These are phyloP conservation scores for Panicum virgatum DNA, from an alignment of 202 grass and related monocot species.

Conservation along the genomic window DNA sequence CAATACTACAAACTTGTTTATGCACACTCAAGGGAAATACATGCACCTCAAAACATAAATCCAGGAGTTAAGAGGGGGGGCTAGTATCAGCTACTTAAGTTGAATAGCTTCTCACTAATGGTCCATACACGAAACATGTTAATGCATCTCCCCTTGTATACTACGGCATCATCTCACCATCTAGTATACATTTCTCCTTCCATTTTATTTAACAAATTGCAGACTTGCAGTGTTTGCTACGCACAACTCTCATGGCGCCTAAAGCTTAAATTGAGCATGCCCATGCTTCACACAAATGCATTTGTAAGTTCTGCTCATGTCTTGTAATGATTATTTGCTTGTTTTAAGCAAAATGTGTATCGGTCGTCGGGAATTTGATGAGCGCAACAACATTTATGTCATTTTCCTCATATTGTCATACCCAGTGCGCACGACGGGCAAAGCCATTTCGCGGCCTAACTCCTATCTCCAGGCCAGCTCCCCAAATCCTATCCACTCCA, in stretches of 20 bases:
- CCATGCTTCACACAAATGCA: background rate
- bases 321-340: background rate
- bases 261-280: constrained; percentile 16
- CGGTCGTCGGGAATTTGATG: background rate
- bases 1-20: background rate
- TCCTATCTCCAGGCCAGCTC: constrained; percentile 10
- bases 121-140: background rate
- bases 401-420: background rate
- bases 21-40: background rate
- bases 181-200: background rate
- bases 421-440: background rate
- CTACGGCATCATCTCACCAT: background rate
- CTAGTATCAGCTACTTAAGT: background rate
- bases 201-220: constrained; percentile 2
- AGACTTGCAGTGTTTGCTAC: background rate
- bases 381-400: background rate
- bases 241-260: background rate
- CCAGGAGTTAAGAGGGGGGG: background rate
- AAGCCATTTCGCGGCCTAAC: constrained; percentile 8
- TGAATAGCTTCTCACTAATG: background rate
- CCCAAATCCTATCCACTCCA: constrained; percentile 31
- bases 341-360: background rate
- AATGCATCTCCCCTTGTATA: background rate
- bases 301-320: background rate
- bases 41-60: background rate